phyloP scores from a whole-genome alignment of 345 rosid genomes.

The Arabidopsis arenosa region DNA sequence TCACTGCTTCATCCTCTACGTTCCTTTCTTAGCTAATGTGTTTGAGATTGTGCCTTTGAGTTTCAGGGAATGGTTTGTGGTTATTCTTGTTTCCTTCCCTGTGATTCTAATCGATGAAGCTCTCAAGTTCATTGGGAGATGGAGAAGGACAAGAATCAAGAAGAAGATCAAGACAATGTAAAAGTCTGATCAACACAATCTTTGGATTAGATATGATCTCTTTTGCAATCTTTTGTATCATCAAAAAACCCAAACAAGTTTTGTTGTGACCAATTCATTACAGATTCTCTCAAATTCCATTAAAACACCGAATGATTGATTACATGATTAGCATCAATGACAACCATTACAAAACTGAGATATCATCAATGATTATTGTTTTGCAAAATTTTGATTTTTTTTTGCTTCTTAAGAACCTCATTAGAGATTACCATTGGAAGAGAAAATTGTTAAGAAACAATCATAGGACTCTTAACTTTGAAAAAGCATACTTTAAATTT shows the following conservation, averaged over 20 bases:
- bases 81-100: slow-evolving; percentile 76
- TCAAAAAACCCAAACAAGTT: slow-evolving; percentile 52
- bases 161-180: slow-evolving; percentile 45
- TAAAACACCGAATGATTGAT: slow-evolving; percentile 88
- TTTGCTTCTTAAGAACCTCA: too few species aligned
- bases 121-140: slow-evolving; percentile 70
- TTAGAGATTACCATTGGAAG: too few species aligned
- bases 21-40: slow-evolving; percentile 76
- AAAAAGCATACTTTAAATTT: too few species aligned
- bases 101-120: slow-evolving; percentile 82
- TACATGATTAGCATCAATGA: slow-evolving; percentile 95
- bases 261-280: slow-evolving; percentile 46
- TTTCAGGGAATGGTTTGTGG: slow-evolving; percentile 76
- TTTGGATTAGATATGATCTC: not conserved
- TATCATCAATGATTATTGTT: slow-evolving; percentile 55
- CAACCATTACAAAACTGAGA: slow-evolving; percentile 95
- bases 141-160: slow-evolving; percentile 45
- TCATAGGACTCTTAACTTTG: too few species aligned
- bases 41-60: slow-evolving; percentile 83
- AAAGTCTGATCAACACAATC: slow-evolving; percentile 8
- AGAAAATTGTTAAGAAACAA: too few species aligned
- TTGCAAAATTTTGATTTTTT: too few species aligned
- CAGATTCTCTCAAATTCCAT: slow-evolving; percentile 69
- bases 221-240: not conserved
- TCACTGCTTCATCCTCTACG: slow-evolving; percentile 82